Evolutionary conservation across 1,284 basidiomycete species (phyloP), one percentile per base, ranked within the genome.

Genomic region (Leccinum laetum): DNA sequence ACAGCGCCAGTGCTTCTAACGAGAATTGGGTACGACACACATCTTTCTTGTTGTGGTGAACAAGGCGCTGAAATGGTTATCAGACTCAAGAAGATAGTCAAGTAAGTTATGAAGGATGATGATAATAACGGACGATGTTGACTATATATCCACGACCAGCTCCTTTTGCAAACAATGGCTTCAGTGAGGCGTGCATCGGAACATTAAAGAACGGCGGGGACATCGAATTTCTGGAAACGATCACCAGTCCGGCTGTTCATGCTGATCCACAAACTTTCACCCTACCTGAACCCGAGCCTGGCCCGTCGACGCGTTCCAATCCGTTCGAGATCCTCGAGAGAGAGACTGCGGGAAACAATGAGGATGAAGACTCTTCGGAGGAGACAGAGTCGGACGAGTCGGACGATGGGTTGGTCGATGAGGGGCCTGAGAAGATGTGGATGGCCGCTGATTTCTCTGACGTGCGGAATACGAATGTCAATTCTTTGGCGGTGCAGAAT

Each of bases 31-130:
- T 89, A 72, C 10, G 73, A 61, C 79, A 60, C 79, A 65, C 8
- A 10, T 21, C 7, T 10, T 3, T 52, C 18, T 26, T 49, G 8
- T 37, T 37, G 8, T 53, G 14, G 52, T 11, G 9, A 14, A 9
- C 9, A 9, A n/a, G 8, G 21, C 55, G 13, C 39, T 59, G 63
- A 52, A 67, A 37, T 35, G 18, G 9, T 49, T 59, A 10, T 11
- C 63, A 87, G 86, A 80, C 81, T 24, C 75, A 79, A 13, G 84
- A 84, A 62, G 84, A 83, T 60, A 84, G 84, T 1, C 86, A 86
- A 77, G 85, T 86, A 65, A 66, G 75, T 70, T 10, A 44, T 32
- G 11, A 10, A 60, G 16, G 24, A 13, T 9, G 18, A 53, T 55
- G 58, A 16, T 56, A 9, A 61, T 52, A 2, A 14, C 8, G 7